Percentiles rank a stretch among this genome's conserved stretches.
Conservation (phyloP, 805 yeast species). For the Sugiyamaella valdiviana region DNA sequence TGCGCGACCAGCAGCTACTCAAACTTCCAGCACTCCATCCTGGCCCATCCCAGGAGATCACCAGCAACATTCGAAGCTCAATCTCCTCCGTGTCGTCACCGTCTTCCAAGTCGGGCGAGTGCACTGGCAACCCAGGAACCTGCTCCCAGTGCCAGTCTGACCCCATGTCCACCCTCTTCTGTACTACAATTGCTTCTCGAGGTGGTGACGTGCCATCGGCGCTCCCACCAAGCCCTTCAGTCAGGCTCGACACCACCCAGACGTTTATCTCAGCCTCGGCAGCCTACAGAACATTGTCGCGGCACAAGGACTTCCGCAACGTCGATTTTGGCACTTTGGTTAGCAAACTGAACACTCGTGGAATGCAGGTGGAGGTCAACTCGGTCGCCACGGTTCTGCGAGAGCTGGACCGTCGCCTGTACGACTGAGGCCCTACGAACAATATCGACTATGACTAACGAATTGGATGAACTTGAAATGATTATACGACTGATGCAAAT, state of each 20-base stretch:
- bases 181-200: slow-evolving; percentile 69
- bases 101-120: slow-evolving; percentile 34
- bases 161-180: slow-evolving; percentile 83
- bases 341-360: slow-evolving; percentile 68
- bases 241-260: slow-evolving; percentile 16
- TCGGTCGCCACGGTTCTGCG: slow-evolving; percentile 79
- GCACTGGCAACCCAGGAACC: slow-evolving; percentile 87
- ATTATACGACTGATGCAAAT: background rate
- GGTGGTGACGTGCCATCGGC: slow-evolving; percentile 1
- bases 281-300: slow-evolving; percentile 78
- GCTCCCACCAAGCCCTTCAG: background rate
- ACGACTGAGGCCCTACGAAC: slow-evolving; percentile 31
- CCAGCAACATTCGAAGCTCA: slow-evolving; percentile 4
- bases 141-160: slow-evolving; percentile 78
- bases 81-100: slow-evolving; percentile 2
- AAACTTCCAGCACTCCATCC: slow-evolving; percentile 58
- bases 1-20: slow-evolving; percentile 19
- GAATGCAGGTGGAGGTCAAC: slow-evolving; percentile 89
- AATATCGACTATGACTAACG: background rate
- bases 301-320: slow-evolving; percentile 69
- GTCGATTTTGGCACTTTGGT: slow-evolving; percentile 72
- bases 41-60: slow-evolving; percentile 49
- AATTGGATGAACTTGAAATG: slow-evolving; percentile 1
- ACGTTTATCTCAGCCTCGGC: slow-evolving; percentile 81
- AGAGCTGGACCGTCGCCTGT: slow-evolving; percentile 67